Percentiles rank a stretch among this genome's conserved stretches.
phyloP scores from a whole-genome alignment of 345 rosid species.

The Jatropha curcas region DNA sequence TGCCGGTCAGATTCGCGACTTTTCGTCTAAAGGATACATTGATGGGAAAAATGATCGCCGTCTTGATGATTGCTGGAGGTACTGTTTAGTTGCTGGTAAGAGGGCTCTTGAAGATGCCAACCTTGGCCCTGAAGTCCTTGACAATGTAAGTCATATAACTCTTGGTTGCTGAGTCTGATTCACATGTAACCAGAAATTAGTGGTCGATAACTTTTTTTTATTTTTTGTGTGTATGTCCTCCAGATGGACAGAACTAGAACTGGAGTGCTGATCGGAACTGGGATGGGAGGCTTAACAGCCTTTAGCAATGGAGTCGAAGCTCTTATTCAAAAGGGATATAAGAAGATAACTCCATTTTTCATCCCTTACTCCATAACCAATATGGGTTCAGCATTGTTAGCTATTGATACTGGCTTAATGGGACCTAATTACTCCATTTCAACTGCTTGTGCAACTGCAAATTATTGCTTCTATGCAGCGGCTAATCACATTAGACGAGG shows the following conservation, averaged over 20 bases:
- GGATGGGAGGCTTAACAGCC: conserved; percentile 65
- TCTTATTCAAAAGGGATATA: conserved; percentile 50
- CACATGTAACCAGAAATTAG: not conserved
- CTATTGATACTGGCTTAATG: conserved; percentile 65
- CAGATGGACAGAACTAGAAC: conserved; percentile 61
- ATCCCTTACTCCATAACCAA: conserved; percentile 63
- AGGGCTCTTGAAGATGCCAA: conserved; percentile 56
- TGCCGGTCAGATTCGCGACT: conserved; percentile 63
- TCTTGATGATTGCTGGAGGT: conserved; percentile 70
- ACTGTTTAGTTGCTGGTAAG: conserved; percentile 64
- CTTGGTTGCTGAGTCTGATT: not conserved
- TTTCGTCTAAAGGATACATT: conserved; percentile 61
- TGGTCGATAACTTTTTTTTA: too few relatives aligned
- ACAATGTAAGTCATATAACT: conserved; percentile 34
- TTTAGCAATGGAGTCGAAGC: conserved; percentile 54
- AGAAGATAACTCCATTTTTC: conserved; percentile 63
- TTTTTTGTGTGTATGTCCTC: not conserved
- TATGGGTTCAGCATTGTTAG: conserved; percentile 66
- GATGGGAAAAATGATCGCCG: conserved; percentile 68
- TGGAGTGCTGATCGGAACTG: conserved; percentile 70
- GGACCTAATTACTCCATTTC: conserved; percentile 75
- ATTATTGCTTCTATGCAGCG: conserved; percentile 56
- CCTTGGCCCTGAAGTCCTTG: conserved; percentile 50
- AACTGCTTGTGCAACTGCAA: conserved; percentile 65
- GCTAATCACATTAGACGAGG: conserved; percentile 70